Evolutionary conservation across 2,329 filamentous ascomycete genomes (phyloP).

Genomic region (Fusarium veterinarium): DNA sequence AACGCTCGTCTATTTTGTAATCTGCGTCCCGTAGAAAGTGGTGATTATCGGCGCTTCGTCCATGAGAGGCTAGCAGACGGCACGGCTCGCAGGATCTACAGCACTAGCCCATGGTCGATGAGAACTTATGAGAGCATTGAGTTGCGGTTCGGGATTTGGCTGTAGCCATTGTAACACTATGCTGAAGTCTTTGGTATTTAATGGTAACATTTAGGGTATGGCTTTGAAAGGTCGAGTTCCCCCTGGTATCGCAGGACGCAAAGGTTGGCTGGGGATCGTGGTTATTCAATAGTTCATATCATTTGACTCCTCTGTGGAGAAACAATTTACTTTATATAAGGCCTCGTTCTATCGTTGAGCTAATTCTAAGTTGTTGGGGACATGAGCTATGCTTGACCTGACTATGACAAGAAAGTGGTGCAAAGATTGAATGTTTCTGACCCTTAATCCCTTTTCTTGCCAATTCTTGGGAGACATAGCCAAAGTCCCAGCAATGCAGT

Average conservation of each 20-base stretch:
- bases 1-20: not conserved
- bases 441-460: constrained; percentile 53
- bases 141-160: too few relatives aligned
- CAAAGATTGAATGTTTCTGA: too few relatives aligned
- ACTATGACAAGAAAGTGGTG: not conserved
- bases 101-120: not conserved
- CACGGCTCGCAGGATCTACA: not conserved
- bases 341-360: not conserved
- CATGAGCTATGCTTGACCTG: not conserved
- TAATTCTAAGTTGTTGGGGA: too few relatives aligned
- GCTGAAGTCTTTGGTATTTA: not conserved
- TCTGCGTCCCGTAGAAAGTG: accelerated
- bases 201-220: not conserved
- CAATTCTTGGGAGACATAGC: constrained; percentile 57
- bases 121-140: not conserved
- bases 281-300: not conserved
- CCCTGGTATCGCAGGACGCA: too few relatives aligned
- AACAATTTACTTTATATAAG: not conserved
- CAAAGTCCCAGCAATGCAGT: constrained; percentile 58
- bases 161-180: not conserved
- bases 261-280: not conserved
- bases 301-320: too few relatives aligned
- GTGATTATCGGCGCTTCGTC: not conserved
- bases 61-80: not conserved
- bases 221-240: not conserved